Base-by-base conservation (phyloP, 352 stramenopile genomes). In the Phytophthora tentaculata region DNA sequence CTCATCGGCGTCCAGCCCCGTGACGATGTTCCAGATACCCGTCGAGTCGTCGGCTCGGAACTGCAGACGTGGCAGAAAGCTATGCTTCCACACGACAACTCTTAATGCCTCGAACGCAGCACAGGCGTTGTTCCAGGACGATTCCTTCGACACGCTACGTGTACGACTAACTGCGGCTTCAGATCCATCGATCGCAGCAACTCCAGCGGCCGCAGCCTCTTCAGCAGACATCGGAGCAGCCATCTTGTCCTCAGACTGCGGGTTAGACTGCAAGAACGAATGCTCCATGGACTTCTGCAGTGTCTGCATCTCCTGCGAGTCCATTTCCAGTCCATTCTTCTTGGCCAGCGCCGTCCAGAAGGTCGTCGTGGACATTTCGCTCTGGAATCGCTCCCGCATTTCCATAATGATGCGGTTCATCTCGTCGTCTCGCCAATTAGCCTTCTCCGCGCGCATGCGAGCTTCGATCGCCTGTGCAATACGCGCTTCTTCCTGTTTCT, bases 401-500 rank as follows among this genome's bases (percentile, higher is more conserved):
- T 96, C 86, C 79, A 93, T 92, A 61, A 94, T 94, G 60, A 96
- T 96, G 51, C 86, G 86, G 73, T 96, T 96, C 88, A 96, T 96
- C 69, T 96, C 88, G 45, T 92, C 88, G 62, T 96, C 88, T 39
- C 83, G 83, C 88, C 88, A 96, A 53, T 87, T 92, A n/a, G 88
- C 88, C 62, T 96, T 96, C 39, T 92, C 84, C 29, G 83, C 80
- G 32, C 76, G 73, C 88, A 96, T 96, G 39, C 88, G 88, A 44
- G 85, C 66, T 75, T 96, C 88, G 39, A 96, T 96, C 20, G 88
- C 88, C 56, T 85, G 77, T 12, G 88, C 83, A 52, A 96, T 96
- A 41, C 88, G 86, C 55, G 81, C 86, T 69, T 96, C 88, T 60
- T 96, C 88, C 70, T 96, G 88, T 56, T 96, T 96, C 71, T 96